Conservation (phyloP, 2,329 filamentous ascomycete genomes). For the Exserohilum rostratum region DNA sequence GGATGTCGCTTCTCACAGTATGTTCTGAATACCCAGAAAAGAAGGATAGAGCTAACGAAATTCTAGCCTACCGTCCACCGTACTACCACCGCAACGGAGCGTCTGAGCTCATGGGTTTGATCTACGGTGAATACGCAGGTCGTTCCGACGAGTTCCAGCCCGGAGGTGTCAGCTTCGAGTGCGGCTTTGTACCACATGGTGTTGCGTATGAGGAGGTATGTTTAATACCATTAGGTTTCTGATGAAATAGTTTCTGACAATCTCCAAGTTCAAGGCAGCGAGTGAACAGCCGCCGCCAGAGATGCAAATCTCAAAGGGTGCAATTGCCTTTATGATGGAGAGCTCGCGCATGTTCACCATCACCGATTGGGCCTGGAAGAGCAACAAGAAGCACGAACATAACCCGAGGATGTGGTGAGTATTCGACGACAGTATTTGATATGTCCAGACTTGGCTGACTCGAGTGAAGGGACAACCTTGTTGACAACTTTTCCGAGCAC, state of each 20-base stretch:
- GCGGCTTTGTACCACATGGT: slow-evolving; percentile 72
- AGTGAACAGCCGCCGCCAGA: slow-evolving; percentile 56
- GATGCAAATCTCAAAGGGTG: slow-evolving; percentile 54
- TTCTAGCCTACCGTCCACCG: slow-evolving; percentile 52
- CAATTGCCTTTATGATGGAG: slow-evolving; percentile 71
- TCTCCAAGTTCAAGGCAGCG: slow-evolving; percentile 54
- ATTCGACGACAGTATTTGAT: background rate
- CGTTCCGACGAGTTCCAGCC: slow-evolving; percentile 62
- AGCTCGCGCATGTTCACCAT: slow-evolving; percentile 49
- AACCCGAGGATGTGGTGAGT: slow-evolving; percentile 54
- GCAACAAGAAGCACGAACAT: slow-evolving; percentile 56
- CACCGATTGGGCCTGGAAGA: slow-evolving; percentile 46
- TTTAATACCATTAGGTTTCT: background rate
- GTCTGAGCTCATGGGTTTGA: slow-evolving; percentile 70
- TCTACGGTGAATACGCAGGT: slow-evolving; percentile 62
- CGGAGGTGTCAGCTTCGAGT: slow-evolving; percentile 68
- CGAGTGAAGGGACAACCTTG: slow-evolving; percentile 51
- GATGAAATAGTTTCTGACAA: background rate
- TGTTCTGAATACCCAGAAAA: background rate
- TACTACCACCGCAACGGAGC: slow-evolving; percentile 70
- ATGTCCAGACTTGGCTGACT: slow-evolving; percentile 4
- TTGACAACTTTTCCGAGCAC: slow-evolving; percentile 59
- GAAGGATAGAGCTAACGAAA: background rate
- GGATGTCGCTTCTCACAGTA: slow-evolving; percentile 63
- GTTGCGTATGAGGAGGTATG: slow-evolving; percentile 58